A percentile compares a stretch with the other conserved stretches of the same genome.
Conservation (phyloP, 495 filamentous ascomycete species). For the Aspergillus conjunctus region DNA sequence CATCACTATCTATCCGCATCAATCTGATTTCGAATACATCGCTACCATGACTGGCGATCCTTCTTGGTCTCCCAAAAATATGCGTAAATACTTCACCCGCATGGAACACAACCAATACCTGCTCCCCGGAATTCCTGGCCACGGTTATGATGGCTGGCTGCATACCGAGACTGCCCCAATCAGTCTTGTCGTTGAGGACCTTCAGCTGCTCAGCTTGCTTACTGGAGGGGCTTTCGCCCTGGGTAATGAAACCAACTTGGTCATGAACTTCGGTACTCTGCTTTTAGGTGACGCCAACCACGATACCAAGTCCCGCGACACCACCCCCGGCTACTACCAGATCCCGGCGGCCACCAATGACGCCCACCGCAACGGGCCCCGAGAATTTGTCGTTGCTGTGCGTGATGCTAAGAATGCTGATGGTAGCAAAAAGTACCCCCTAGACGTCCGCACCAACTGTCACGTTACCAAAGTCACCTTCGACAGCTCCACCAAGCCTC, state of each 20-base stretch:
- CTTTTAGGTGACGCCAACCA: constrained; percentile 57
- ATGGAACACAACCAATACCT: constrained; percentile 59
- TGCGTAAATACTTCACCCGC: constrained; percentile 45
- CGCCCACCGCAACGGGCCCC: constrained; percentile 50
- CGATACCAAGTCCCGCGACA: constrained; percentile 40
- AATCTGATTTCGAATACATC: constrained; percentile 53
- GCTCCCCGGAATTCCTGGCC: constrained; percentile 42
- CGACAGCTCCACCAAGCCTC: constrained; percentile 42
- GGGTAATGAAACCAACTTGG: constrained; percentile 42
- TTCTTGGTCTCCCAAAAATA: constrained; percentile 46
- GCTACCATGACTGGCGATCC: constrained; percentile 44
- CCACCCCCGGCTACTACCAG: constrained; percentile 50
- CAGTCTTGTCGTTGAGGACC: constrained; percentile 50
- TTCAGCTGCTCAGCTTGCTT: constrained; percentile 53
- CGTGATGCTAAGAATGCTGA: constrained; percentile 53
- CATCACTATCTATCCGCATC: constrained; percentile 42
- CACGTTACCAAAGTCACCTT: constrained; percentile 64
- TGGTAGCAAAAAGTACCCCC: constrained; percentile 56
- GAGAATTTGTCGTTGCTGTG: constrained; percentile 57
- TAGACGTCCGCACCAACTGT: constrained; percentile 60
- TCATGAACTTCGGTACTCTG: constrained; percentile 45
- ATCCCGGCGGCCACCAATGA: constrained; percentile 53
- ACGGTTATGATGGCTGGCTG: constrained; percentile 64
- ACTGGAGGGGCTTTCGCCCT: constrained; percentile 55
- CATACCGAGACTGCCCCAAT: constrained; percentile 50